Base-by-base conservation (phyloP, 306 rosid genomes). In the Gynostemma pentaphyllum region DNA sequence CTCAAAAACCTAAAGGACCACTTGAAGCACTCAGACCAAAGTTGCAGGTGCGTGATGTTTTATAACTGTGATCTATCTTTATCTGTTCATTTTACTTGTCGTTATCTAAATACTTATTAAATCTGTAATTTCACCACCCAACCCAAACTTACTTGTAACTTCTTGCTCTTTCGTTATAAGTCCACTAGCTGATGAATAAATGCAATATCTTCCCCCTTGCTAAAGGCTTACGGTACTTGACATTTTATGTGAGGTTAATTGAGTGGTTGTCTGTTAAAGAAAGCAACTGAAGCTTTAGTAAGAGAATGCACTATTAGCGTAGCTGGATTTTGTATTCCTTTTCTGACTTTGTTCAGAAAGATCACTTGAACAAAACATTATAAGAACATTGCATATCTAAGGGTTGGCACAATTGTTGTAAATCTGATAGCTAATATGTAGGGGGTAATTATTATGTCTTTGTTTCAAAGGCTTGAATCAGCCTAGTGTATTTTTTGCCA, bases 1-100 rank as follows among this genome's bases (percentile, higher is more conserved):
- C 82, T 48, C 83, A 81, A 73, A 90, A 90, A 79, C 96, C 97
- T 30, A 90, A 90, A 83, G 97, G 97, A 71, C 97, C 97, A 23
- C 96, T 85, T 64, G 96, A 90, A 81, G 96, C 90, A 68, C 97
- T 90, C 70, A 95, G 96, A 62, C 97, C 97, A 7, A 90, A 90
- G 87, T 77, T 90, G 81, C 97, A 90, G 95, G 97, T 90, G 68
- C 40, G 52, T 29, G 37, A 45, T 60, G 67, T 71, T 75, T 23
- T 50, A 15, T 24, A 15, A n/a, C 42, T 8, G 44, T 32, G 21
- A 15, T 39, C 32, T 45, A 53, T 23, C 28, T 59, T 39, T 59
- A 41, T 48, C 50, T 54, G 9, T 22, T 46, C 32, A 44, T 24
- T 40, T n/a, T 44, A 53, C 13, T 45, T 7, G 61, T n/a, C 9